phyloP scores from a whole-genome alignment of 768 basidiomycete genomes.

The Boletus vinaceobasis region DNA sequence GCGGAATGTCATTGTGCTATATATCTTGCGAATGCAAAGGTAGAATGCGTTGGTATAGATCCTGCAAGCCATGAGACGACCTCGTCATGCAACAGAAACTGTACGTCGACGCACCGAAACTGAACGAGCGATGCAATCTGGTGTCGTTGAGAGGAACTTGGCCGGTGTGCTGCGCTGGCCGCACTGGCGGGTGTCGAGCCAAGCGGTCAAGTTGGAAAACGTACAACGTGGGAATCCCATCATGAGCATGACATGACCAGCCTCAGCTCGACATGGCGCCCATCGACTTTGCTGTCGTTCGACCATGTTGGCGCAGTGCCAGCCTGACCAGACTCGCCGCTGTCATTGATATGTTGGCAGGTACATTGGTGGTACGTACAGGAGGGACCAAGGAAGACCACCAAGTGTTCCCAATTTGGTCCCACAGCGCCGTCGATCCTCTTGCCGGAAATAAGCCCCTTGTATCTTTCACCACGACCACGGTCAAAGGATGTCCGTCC shows the following conservation, averaged over 20 bases:
- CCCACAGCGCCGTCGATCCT: not conserved
- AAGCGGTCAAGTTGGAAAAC: not conserved
- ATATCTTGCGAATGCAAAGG: no score
- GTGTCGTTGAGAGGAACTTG: no score
- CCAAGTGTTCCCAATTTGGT: slow-evolving; percentile 4
- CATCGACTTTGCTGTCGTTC: not conserved
- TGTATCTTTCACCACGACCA: slow-evolving; percentile 1
- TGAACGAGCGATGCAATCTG: not conserved
- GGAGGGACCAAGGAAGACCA: not conserved
- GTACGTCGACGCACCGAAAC: not conserved
- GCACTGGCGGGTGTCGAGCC: not conserved
- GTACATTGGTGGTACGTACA: not conserved
- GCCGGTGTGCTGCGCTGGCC: not conserved
- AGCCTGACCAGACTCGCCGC: not conserved
- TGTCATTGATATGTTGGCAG: no score
- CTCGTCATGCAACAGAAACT: not conserved
- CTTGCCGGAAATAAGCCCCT: not conserved
- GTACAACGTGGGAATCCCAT: not conserved
- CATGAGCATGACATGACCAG: not conserved
- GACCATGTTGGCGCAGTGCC: not conserved
- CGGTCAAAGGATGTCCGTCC: slow-evolving; percentile 11
- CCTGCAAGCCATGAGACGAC: not conserved
- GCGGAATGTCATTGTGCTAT: slow-evolving; percentile 7
- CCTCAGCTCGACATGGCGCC: no score
- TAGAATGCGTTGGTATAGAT: not conserved